Percentiles rank a stretch among this genome's conserved stretches.
Conservation (phyloP, 1,284 basidiomycete species). For the Ustilago curta region DNA sequence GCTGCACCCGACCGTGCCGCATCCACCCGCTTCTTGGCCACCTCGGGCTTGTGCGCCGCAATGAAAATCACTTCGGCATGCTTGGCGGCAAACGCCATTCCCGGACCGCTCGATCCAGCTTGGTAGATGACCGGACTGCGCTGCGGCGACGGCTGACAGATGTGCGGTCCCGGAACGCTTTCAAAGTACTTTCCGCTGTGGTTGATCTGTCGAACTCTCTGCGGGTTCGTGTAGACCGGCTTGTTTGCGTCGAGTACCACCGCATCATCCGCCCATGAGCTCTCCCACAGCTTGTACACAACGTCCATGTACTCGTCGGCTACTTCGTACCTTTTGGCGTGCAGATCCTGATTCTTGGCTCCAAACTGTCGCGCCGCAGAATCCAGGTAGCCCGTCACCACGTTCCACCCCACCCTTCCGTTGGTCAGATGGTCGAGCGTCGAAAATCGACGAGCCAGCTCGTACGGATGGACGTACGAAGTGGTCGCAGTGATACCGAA, state of each 20-base stretch:
- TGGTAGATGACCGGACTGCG: slow-evolving; percentile 69
- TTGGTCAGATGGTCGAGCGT: slow-evolving; percentile 70
- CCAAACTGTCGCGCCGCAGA: slow-evolving; percentile 67
- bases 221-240: slow-evolving; percentile 61
- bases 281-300: slow-evolving; percentile 70
- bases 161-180: slow-evolving; percentile 66
- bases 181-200: slow-evolving; percentile 67
- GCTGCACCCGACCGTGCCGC: slow-evolving; percentile 51
- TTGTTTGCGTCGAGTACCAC: slow-evolving; percentile 50
- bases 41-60: slow-evolving; percentile 59
- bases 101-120: slow-evolving; percentile 66
- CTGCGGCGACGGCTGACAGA: slow-evolving; percentile 68
- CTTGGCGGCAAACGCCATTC: slow-evolving; percentile 67
- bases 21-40: slow-evolving; percentile 63
- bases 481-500: slow-evolving; percentile 65
- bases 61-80: slow-evolving; percentile 70
- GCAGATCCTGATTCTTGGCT: slow-evolving; percentile 56
- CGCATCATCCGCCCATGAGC: slow-evolving; percentile 69
- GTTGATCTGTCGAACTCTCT: slow-evolving; percentile 64
- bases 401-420: slow-evolving; percentile 69
- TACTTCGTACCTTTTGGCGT: slow-evolving; percentile 61
- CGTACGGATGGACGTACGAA: slow-evolving; percentile 67
- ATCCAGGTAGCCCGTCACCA: slow-evolving; percentile 69
- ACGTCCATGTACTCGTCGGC: slow-evolving; percentile 65
- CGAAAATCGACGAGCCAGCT: slow-evolving; percentile 67